Conservation (phyloP, 371 early-diverging fungal species). For the Syncephalastrum sp. region DNA sequence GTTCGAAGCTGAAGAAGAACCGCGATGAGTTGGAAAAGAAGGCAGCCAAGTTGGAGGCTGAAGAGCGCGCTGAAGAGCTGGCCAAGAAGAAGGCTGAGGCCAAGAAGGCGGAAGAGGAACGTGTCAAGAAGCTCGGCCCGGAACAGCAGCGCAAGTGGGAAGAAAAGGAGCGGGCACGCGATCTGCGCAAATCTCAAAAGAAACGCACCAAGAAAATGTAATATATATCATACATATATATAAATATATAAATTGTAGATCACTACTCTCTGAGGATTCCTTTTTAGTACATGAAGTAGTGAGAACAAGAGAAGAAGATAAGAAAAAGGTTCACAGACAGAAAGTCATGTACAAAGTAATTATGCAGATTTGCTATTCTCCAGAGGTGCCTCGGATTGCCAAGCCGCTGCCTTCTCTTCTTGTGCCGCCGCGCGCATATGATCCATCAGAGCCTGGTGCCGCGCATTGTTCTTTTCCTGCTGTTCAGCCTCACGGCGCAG, state of each 20-base stretch:
- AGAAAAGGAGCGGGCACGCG: conserved; percentile 67
- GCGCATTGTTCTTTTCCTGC: conserved; percentile 23
- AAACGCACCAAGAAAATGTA: conserved; percentile 48
- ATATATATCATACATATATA: conserved; percentile 17
- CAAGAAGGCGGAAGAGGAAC: conserved; percentile 70
- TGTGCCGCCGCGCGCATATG: conserved; percentile 40
- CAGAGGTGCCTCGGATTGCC: conserved; percentile 5
- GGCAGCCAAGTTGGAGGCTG: conserved; percentile 45
- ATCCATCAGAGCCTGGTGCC: conserved; percentile 31
- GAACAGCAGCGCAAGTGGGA: conserved; percentile 78
- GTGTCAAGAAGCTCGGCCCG: conserved; percentile 58
- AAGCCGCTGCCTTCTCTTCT: conserved; percentile 39
- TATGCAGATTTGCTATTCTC: conserved; percentile 7
- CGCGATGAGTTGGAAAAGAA: conserved; percentile 47
- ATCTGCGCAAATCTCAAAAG: conserved; percentile 60
- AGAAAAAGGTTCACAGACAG: background rate
- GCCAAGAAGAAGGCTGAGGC: conserved; percentile 54
- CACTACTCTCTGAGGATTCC: too few species aligned
- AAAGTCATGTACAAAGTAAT: background rate
- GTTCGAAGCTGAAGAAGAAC: conserved; percentile 40
- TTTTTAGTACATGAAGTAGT: background rate
- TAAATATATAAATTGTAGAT: conserved; percentile 2
- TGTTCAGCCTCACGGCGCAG: conserved; percentile 34
- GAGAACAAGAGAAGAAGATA: background rate
- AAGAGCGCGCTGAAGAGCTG: conserved; percentile 53